Percentiles rank a stretch among this genome's conserved stretches.
Evolutionary conservation across 768 basidiomycete genomes (phyloP).

Genomic region (Hericium rajendrae): DNA sequence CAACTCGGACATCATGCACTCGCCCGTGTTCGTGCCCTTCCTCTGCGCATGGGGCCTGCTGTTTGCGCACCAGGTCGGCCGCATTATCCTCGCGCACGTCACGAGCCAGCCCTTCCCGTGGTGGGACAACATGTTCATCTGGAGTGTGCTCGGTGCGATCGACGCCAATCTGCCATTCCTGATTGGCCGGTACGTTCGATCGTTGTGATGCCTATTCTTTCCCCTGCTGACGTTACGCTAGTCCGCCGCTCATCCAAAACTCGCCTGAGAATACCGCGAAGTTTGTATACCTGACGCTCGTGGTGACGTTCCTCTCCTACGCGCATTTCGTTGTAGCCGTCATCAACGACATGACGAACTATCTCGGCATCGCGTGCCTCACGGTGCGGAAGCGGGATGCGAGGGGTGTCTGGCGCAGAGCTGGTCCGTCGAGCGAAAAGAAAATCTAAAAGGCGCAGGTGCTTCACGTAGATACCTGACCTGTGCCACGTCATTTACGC

Average conservation of each 20-base stretch:
- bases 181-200: constrained; percentile 45
- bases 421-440: constrained; percentile 15
- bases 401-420: constrained; percentile 48
- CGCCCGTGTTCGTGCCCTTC: constrained; percentile 77
- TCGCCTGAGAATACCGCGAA: constrained; percentile 49
- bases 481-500: too few species aligned
- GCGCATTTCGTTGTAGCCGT: constrained; percentile 75
- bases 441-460: constrained; percentile 2
- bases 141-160: constrained; percentile 64
- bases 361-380: constrained; percentile 91
- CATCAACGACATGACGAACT: constrained; percentile 80
- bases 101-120: constrained; percentile 76
- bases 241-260: constrained; percentile 70
- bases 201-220: background rate
- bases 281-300: constrained; percentile 65
- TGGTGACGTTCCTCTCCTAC: constrained; percentile 60
- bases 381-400: constrained; percentile 81
- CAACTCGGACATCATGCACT: constrained; percentile 62
- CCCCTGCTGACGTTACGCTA: constrained; percentile 10
- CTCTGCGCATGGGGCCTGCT: constrained; percentile 89
- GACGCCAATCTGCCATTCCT: constrained; percentile 76
- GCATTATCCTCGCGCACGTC: constrained; percentile 90
- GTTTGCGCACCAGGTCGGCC: constrained; percentile 83
- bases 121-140: constrained; percentile 84
- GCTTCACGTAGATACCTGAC: background rate